Base-by-base conservation (phyloP, 2,329 filamentous ascomycete species). In the Apiospora pterosperma region DNA sequence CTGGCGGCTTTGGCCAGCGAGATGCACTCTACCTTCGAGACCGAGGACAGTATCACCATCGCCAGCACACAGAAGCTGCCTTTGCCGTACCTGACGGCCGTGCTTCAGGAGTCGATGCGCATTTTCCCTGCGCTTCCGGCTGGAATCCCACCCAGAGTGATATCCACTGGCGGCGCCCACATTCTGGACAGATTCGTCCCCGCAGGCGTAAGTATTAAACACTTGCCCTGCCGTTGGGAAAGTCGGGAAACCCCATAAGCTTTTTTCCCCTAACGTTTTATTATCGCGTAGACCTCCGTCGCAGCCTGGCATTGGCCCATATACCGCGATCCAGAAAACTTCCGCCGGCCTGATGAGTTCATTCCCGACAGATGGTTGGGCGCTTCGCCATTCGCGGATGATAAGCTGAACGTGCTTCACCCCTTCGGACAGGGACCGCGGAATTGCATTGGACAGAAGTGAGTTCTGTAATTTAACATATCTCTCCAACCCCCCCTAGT, bases 51-150 rank as follows among this genome's bases (percentile, higher is more conserved):
- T 3, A 80, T 81, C 63, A 71, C 67, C n/a, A 65, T 77, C 19
- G 65, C 67, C 7, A 67, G 67, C 10, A 69, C 73, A 1, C 64
- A 67, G 36, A 65, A 65, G 5, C 67, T 79, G 81, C 58, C 66
- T 1, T 81, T 79, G 81, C 58, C 66, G 1, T 81, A 80, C 62
- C 69, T 80, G 55, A 64, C 70, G n/a, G 79, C 78, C 14, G 72
- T 70, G 55, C 67, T 80, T 19, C 70, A 80, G 10, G 79, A 81
- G 69, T 69, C 71, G 10, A 63, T 81, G 42, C 74, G 79, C 16
- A 70, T 80, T 59, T 79, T 77, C 62, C 78, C 79, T 19, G 61
- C 68, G 2, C 61, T 65, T 0, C 67, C 68, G 36, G 42, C 58
- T 0, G 62, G 44, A 21, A 61, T 63, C n/a, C n/a, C n/a, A n/a